These are phyloP conservation scores for Pythium plurisporium DNA, from an alignment of 352 stramenopile genomes.

Conservation along the genomic window DNA sequence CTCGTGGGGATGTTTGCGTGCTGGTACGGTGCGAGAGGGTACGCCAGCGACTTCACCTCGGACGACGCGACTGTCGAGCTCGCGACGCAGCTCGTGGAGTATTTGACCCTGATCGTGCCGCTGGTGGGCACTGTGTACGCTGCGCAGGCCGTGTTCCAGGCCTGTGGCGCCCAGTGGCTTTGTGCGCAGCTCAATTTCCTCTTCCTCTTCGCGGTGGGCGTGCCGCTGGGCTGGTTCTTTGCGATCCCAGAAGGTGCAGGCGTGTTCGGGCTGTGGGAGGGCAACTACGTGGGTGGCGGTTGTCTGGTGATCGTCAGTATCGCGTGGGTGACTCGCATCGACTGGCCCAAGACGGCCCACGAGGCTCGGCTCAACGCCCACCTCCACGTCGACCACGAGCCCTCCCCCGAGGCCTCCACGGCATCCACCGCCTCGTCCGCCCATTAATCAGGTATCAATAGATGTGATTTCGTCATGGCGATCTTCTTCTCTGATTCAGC, in stretches of 20 bases:
- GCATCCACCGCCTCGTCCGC: no score
- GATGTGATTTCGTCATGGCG: no score
- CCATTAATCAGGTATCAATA: no score
- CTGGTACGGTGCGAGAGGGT: conserved; percentile 28
- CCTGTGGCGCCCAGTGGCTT: conserved; percentile 44
- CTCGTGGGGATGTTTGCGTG: conserved; percentile 29
- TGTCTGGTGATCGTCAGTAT: conserved; percentile 36
- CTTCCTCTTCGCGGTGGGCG: conserved; percentile 43
- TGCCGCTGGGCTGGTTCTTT: conserved; percentile 42
- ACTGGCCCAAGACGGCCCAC: conserved; percentile 49
- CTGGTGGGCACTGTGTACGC: conserved; percentile 35
- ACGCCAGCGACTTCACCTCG: conserved; percentile 37
- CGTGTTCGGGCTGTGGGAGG: conserved; percentile 59
- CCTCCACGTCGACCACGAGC: conserved; percentile 26
- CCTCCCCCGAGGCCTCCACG: no score
- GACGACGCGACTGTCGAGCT: conserved; percentile 27
- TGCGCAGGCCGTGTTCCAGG: conserved; percentile 43
- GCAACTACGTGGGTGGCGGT: conserved; percentile 34
- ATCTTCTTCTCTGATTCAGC: no score
- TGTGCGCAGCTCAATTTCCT: conserved; percentile 56
- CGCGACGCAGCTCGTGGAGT: conserved; percentile 28
- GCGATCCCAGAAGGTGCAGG: conserved; percentile 36
- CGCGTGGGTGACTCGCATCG: conserved; percentile 41
- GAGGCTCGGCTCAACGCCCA: conserved; percentile 40
- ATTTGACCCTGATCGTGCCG: conserved; percentile 37